These are phyloP conservation scores for Hyaloscypha hepaticicola DNA, from an alignment of 495 filamentous ascomycete species.

Conservation along the genomic window DNA sequence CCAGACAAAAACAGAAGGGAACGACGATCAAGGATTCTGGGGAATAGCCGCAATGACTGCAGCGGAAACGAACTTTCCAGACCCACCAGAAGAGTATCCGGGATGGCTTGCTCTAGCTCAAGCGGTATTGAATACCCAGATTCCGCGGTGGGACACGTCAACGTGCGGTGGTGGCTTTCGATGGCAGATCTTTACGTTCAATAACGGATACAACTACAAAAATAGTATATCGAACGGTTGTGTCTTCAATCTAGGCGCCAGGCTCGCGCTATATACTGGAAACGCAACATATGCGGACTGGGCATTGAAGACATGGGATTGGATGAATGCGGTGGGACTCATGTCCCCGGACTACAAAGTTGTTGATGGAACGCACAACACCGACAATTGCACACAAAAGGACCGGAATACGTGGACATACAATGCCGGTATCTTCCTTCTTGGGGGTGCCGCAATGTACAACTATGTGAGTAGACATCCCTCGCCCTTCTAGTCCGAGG, in stretches of 20 bases:
- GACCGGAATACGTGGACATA: constrained; percentile 62
- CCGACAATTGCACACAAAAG: constrained; percentile 49
- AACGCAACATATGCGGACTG: constrained; percentile 69
- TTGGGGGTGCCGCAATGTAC: constrained; percentile 69
- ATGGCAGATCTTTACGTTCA: constrained; percentile 78
- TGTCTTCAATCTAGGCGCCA: constrained; percentile 60
- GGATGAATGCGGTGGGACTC: constrained; percentile 53
- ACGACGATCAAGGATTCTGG: constrained; percentile 78
- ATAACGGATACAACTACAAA: constrained; percentile 71
- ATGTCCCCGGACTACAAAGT: constrained; percentile 48
- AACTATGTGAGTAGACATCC: constrained; percentile 52
- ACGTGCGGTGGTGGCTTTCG: constrained; percentile 71
- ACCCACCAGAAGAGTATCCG: constrained; percentile 50
- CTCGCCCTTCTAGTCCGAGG: neutral
- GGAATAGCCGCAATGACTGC: constrained; percentile 66
- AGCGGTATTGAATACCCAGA: constrained; percentile 71
- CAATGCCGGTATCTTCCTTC: constrained; percentile 65
- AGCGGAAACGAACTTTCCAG: constrained; percentile 64
- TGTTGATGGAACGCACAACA: constrained; percentile 56
- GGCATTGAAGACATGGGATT: constrained; percentile 68
- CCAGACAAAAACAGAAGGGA: constrained; percentile 56
- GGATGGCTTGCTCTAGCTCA: constrained; percentile 71
- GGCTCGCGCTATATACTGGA: constrained; percentile 68
- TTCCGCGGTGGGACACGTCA: constrained; percentile 51
- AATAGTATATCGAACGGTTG: constrained; percentile 51